Evolutionary conservation across 1,139 yeast species (phyloP).

Genomic region (Fermentozyma sake): DNA sequence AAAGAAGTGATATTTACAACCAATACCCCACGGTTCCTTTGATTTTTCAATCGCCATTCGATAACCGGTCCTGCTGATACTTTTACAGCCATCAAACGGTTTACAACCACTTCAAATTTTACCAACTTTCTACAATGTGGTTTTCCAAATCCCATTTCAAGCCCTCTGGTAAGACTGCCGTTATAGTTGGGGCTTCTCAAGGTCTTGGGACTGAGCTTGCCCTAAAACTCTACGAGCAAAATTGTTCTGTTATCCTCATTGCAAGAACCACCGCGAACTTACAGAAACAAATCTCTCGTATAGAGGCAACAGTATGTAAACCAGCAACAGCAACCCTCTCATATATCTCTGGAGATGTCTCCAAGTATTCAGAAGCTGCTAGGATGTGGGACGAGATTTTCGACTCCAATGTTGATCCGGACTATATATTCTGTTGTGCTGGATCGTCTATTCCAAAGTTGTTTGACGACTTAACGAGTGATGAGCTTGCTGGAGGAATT

Average conservation of each 20-base stretch:
- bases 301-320: conserved; percentile 18
- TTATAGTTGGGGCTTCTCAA: conserved; percentile 94
- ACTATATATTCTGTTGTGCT: conserved; percentile 79
- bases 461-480: conserved; percentile 60
- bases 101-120: too few relatives aligned
- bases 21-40: too few relatives aligned
- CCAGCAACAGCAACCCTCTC: conserved; percentile 27
- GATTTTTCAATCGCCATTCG: too few relatives aligned
- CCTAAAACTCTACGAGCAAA: conserved; percentile 45
- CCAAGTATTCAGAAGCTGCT: conserved; percentile 49
- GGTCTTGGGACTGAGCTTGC: conserved; percentile 89
- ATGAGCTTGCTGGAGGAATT: conserved; percentile 59
- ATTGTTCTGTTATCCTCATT: conserved; percentile 67
- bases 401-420: conserved; percentile 45
- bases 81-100: too few relatives aligned
- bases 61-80: too few relatives aligned
- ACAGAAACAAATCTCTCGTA: conserved; percentile 40
- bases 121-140: too few relatives aligned
- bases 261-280: conserved; percentile 69
- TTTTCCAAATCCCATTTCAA: conserved; percentile 25
- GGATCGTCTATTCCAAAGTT: conserved; percentile 82
- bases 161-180: conserved; percentile 51
- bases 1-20: neutral
- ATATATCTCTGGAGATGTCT: conserved; percentile 63
- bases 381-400: conserved; percentile 27